phyloP scores from a whole-genome alignment of 2,329 filamentous ascomycete species.

The Ophiostoma ulmi region DNA sequence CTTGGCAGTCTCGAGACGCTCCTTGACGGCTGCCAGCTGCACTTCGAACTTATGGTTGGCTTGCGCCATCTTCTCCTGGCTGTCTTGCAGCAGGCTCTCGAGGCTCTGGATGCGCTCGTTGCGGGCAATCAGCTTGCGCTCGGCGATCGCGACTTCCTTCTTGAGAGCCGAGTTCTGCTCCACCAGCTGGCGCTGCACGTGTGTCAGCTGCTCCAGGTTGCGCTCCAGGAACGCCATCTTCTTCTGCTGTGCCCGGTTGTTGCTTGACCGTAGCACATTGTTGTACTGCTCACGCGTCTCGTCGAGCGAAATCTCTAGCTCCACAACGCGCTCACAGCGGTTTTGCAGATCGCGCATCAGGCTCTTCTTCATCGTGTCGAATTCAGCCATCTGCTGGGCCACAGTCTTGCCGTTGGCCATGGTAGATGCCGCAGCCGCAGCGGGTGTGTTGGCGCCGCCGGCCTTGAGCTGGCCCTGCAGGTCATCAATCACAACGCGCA shows the following conservation, averaged over 20 bases:
- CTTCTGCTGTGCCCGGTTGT: constrained; percentile 98
- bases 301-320: constrained; percentile 95
- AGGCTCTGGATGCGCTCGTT: constrained; percentile 96
- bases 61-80: constrained; percentile 95
- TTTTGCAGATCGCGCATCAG: constrained; percentile 98
- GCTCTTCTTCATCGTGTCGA: constrained; percentile 99
- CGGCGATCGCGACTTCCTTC: constrained; percentile 98
- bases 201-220: constrained; percentile 94
- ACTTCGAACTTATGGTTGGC: constrained; percentile 99
- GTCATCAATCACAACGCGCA: constrained; percentile 76
- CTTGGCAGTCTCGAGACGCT: constrained; percentile 93
- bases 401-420: constrained; percentile 83
- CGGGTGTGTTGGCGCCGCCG: constrained; percentile 42
- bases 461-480: constrained; percentile 69
- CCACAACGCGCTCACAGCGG: constrained; percentile 93
- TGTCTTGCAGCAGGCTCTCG: constrained; percentile 87
- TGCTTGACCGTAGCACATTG: constrained; percentile 91
- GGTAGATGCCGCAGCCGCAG: constrained; percentile 36
- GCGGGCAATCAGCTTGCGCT: constrained; percentile 90
- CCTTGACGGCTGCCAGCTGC: constrained; percentile 94
- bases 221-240: constrained; percentile 99
- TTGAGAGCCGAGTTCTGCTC: constrained; percentile 96
- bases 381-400: constrained; percentile 96
- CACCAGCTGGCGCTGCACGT: constrained; percentile 94
- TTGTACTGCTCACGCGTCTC: constrained; percentile 99